Percentiles rank a stretch among this genome's conserved stretches.
phyloP scores from a whole-genome alignment of 768 basidiomycete genomes.

The Trametes cinnabarina region DNA sequence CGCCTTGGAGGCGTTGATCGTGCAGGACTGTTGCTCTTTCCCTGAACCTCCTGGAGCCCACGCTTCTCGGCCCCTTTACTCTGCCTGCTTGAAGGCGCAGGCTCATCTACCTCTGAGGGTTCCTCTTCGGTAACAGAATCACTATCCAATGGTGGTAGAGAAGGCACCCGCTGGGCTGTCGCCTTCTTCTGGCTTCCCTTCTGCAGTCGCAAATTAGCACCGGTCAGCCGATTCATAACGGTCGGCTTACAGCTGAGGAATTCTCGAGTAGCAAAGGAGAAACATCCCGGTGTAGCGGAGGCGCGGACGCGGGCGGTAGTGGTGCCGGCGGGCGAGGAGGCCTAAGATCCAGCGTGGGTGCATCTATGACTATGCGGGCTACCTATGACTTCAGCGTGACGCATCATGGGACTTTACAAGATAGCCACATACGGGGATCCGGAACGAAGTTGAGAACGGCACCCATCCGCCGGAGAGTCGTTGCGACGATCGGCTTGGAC shows the following conservation, averaged over 20 bases:
- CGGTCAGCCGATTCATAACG: too few relatives aligned
- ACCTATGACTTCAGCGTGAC: slow-evolving; percentile 6
- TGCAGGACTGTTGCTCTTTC: neutral
- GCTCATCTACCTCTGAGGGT: slow-evolving; percentile 20
- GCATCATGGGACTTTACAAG: slow-evolving; percentile 15
- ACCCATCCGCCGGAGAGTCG: slow-evolving; percentile 66
- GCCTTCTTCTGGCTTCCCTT: neutral
- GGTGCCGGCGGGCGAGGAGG: slow-evolving; percentile 11
- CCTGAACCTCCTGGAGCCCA: neutral
- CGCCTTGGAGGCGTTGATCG: slow-evolving; percentile 13
- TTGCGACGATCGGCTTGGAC: slow-evolving; percentile 65
- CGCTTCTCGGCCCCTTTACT: slow-evolving; percentile 4
- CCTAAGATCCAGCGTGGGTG: slow-evolving; percentile 45
- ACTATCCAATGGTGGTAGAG: slow-evolving; percentile 22
- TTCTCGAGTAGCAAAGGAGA: neutral
- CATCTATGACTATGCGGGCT: slow-evolving; percentile 54
- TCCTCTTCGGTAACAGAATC: slow-evolving; percentile 44
- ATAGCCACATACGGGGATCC: slow-evolving; percentile 56
- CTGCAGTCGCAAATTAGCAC: too few relatives aligned
- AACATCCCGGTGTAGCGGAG: slow-evolving; percentile 7
- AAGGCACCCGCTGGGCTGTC: neutral
- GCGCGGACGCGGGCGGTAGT: slow-evolving; percentile 8
- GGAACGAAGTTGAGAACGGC: slow-evolving; percentile 67
- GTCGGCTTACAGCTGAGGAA: neutral
- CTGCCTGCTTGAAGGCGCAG: neutral